Conservation (phyloP, 495 filamentous ascomycete genomes). For the Friedmanniomyces endolithicus region DNA sequence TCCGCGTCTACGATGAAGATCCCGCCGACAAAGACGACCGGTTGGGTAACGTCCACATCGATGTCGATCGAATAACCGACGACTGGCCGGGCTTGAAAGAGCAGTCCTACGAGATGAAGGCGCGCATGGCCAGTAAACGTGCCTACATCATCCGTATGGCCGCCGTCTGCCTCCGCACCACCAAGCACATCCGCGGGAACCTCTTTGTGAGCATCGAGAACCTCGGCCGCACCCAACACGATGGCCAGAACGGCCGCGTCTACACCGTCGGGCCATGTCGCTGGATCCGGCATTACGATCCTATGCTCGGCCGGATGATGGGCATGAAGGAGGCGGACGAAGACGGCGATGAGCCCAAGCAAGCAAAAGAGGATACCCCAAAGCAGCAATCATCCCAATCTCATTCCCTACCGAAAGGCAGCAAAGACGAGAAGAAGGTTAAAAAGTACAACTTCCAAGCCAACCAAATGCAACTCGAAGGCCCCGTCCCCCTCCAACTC, state of each 20-base stretch:
- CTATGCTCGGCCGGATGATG: constrained; percentile 71
- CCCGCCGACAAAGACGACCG: constrained; percentile 74
- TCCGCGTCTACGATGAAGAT: constrained; percentile 79
- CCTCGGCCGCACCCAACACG: constrained; percentile 55
- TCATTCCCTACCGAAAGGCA: not conserved
- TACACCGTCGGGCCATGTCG: constrained; percentile 65
- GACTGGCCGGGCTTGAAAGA: constrained; percentile 56
- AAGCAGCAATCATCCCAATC: not conserved
- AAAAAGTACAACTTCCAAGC: constrained; percentile 63
- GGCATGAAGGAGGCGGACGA: constrained; percentile 55
- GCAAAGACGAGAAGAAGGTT: constrained; percentile 13
- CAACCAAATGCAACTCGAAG: constrained; percentile 76
- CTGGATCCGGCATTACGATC: constrained; percentile 78
- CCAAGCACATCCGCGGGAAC: constrained; percentile 44
- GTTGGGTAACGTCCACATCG: constrained; percentile 67
- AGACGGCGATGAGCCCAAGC: constrained; percentile 9
- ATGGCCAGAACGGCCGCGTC: constrained; percentile 58
- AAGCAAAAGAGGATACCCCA: not conserved
- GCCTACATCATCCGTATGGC: constrained; percentile 62
- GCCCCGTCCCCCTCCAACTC: constrained; percentile 63
- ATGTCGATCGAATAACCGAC: constrained; percentile 44
- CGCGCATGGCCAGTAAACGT: constrained; percentile 71
- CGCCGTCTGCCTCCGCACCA: constrained; percentile 43
- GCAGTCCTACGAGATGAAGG: constrained; percentile 59
- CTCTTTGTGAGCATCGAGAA: constrained; percentile 59